Evolutionary conservation across 345 rosid genomes (phyloP).

Genomic region (Pugionium cornutum): DNA sequence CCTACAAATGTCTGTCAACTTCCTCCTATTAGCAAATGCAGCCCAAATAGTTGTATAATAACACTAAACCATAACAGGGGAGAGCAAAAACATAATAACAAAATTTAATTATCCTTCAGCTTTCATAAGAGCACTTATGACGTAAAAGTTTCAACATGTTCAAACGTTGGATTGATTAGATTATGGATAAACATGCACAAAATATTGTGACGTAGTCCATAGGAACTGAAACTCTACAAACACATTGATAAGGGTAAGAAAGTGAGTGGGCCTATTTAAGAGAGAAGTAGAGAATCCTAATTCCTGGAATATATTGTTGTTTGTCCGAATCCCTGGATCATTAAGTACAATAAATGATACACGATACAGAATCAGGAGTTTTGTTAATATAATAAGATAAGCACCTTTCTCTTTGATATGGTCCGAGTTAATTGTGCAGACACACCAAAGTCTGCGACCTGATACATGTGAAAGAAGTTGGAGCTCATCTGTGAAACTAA

Average conservation of each 20-base stretch:
- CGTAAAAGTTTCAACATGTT: slow-evolving; percentile 12
- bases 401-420: slow-evolving; percentile 97
- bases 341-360: slow-evolving; percentile 10
- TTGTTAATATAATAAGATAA: slow-evolving; percentile 24
- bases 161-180: slow-evolving; percentile 16
- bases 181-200: slow-evolving; percentile 16
- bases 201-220: slow-evolving; percentile 8
- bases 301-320: neutral
- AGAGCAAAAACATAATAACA: neutral
- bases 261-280: slow-evolving; percentile 8
- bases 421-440: slow-evolving; percentile 99
- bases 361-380: slow-evolving; percentile 16
- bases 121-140: neutral
- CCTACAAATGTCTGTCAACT: slow-evolving; percentile 94
- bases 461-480: slow-evolving; percentile 38
- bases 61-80: neutral
- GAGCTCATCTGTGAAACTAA: slow-evolving; percentile 28
- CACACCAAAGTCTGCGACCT: slow-evolving; percentile 99
- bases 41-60: neutral
- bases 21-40: slow-evolving; percentile 47
- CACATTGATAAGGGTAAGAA: neutral
- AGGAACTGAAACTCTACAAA: slow-evolving; percentile 14
- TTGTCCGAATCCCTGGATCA: neutral
- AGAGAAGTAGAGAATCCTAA: neutral
- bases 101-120: slow-evolving; percentile 15